Conservation (phyloP, 495 filamentous ascomycete species). For the Annulohypoxylon bovei region DNA sequence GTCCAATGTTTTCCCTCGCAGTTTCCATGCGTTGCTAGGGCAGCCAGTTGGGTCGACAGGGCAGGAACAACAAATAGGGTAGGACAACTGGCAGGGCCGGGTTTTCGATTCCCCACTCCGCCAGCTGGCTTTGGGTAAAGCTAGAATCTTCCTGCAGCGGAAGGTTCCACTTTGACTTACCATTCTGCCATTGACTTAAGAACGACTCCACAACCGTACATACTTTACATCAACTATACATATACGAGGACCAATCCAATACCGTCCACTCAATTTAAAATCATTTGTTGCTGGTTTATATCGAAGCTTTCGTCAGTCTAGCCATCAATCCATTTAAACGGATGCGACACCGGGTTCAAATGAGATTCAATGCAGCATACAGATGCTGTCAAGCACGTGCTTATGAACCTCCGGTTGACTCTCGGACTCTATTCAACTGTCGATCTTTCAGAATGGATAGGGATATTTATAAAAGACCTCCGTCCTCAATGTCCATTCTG, state of each 20-base stretch:
- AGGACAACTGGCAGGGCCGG: conserved; percentile 32
- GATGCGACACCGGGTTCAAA: conserved; percentile 10
- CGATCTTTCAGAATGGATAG: conserved; percentile 4
- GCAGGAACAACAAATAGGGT: conserved; percentile 11
- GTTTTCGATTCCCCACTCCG: conserved; percentile 13
- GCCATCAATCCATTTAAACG: conserved; percentile 4
- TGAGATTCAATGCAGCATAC: conserved; percentile 18
- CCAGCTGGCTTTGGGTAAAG: conserved; percentile 14
- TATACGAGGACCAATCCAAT: conserved; percentile 7
- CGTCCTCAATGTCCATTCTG: neutral
- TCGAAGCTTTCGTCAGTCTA: neutral
- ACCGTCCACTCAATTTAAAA: neutral
- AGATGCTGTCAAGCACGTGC: conserved; percentile 33
- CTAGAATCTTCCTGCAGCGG: conserved; percentile 18
- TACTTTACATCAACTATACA: neutral
- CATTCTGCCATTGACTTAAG: too few relatives aligned
- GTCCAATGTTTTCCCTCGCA: conserved; percentile 30
- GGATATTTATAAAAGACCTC: neutral
- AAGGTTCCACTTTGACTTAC: conserved; percentile 7
- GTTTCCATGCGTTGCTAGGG: conserved; percentile 41
- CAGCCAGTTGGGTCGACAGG: conserved; percentile 37
- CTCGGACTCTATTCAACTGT: neutral
- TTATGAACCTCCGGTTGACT: conserved; percentile 7
- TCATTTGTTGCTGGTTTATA: neutral
- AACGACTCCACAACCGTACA: conserved; percentile 1